Conservation (phyloP, 2,329 filamentous ascomycete species). For the Ophiostoma sp. region DNA sequence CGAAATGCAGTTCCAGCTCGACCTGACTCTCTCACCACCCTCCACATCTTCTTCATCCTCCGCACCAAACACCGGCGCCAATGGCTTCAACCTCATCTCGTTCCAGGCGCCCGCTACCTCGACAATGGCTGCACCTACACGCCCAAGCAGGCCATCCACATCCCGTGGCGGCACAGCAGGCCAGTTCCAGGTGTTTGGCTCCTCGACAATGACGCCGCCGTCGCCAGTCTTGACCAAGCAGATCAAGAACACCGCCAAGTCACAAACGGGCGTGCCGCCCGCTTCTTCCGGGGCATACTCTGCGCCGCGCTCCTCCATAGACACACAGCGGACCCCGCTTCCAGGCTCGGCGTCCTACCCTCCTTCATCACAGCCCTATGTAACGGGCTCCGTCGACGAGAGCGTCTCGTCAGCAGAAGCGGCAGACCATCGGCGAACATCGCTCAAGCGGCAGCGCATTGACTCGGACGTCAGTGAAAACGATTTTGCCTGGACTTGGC, state of each 20-base stretch:
- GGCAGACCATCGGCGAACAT: neutral
- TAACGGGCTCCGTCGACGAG: neutral
- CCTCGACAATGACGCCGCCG: slow-evolving; percentile 13
- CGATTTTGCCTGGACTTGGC: slow-evolving; percentile 28
- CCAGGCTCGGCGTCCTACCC: neutral
- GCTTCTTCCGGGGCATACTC: neutral
- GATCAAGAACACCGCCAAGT: neutral
- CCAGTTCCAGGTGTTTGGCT: slow-evolving; percentile 19
- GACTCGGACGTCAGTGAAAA: slow-evolving; percentile 26
- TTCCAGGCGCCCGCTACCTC: slow-evolving; percentile 13
- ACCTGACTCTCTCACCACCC: slow-evolving; percentile 13
- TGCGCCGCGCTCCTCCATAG: neutral
- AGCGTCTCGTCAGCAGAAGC: slow-evolving; percentile 13
- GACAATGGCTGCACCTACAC: neutral
- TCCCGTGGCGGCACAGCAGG: neutral
- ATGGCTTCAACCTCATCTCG: slow-evolving; percentile 18
- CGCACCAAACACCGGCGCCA: neutral
- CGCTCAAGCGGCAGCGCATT: slow-evolving; percentile 24
- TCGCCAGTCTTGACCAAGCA: slow-evolving; percentile 12
- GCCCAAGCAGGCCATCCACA: neutral
- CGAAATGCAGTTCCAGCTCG: slow-evolving; percentile 20
- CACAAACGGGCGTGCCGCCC: neutral
- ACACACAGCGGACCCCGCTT: neutral
- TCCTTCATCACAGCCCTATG: neutral
- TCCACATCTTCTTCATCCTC: slow-evolving; percentile 18